phyloP scores from a whole-genome alignment of 2,329 filamentous ascomycete species.

The Pseudopyricularia javanii region DNA sequence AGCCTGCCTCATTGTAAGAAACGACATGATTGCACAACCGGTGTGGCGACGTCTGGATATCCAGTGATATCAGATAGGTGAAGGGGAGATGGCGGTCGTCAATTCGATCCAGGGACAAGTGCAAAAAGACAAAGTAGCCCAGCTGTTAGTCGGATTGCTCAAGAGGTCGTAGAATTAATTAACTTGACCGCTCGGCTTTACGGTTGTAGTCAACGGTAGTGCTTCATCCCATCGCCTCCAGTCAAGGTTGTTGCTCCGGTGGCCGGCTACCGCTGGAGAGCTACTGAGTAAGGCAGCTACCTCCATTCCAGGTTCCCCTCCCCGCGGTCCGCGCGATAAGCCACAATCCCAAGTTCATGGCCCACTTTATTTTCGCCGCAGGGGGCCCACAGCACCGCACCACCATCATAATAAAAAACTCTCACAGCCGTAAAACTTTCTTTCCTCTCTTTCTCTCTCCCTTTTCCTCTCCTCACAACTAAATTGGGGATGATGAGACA shows the following conservation, averaged over 20 bases:
- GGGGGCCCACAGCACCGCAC: not conserved
- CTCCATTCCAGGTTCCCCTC: not conserved
- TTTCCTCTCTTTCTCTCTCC: constrained; percentile 9
- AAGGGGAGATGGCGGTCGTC: no score
- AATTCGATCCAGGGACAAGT: not conserved
- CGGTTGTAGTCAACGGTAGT: no score
- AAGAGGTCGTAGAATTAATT: no score
- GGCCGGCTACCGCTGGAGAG: no score
- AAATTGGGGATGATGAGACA: constrained; percentile 69
- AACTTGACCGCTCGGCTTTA: no score
- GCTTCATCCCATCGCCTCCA: no score
- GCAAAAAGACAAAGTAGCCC: no score
- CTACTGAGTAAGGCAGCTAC: no score
- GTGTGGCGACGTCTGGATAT: not conserved
- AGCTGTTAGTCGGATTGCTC: no score
- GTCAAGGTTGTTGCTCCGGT: no score
- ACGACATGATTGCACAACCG: constrained; percentile 28
- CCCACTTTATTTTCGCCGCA: not conserved
- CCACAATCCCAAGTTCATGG: no score
- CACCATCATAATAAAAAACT: constrained; percentile 1
- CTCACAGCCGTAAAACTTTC: constrained; percentile 1
- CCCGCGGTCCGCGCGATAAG: not conserved
- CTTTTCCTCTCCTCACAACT: constrained; percentile 52
- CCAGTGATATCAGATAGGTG: no score
- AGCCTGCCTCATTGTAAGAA: constrained; percentile 30